These are phyloP conservation scores for Lactarius tabidus DNA, from an alignment of 768 basidiomycete genomes.

Conservation along the genomic window DNA sequence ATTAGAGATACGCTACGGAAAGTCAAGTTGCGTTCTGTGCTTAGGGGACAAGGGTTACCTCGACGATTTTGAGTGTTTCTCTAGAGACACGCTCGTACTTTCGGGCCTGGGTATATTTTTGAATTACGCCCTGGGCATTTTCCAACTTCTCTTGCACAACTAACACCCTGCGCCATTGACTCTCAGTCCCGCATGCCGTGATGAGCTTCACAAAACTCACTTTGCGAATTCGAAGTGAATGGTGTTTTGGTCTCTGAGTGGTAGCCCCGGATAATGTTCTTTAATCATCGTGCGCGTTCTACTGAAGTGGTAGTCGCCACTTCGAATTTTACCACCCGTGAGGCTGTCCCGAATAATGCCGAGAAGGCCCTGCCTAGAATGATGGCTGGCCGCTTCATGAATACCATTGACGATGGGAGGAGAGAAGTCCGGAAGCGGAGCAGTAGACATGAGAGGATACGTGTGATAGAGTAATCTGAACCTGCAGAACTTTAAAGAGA, in stretches of 20 bases:
- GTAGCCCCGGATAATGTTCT: background rate
- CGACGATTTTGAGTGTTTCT: background rate
- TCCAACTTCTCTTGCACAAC: background rate
- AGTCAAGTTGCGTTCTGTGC: background rate
- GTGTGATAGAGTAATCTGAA: background rate
- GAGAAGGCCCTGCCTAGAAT: background rate
- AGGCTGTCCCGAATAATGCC: background rate
- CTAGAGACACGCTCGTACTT: background rate
- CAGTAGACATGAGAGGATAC: background rate
- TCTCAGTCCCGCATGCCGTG: background rate
- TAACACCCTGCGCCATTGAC: background rate
- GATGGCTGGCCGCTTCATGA: background rate
- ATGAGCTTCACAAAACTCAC: background rate
- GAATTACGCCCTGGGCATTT: too few species aligned
- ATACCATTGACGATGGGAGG: background rate
- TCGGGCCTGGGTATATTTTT: background rate
- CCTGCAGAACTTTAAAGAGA: background rate
- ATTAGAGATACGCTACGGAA: background rate
- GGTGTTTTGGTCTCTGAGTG: too few species aligned
- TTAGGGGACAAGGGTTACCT: background rate
- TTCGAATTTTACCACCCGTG: background rate
- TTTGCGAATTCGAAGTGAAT: too few species aligned
- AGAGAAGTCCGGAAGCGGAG: too few species aligned
- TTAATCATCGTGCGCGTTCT: background rate
- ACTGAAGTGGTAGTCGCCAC: background rate